A percentile compares a stretch with the other conserved stretches of the same genome.
These are phyloP conservation scores for Adansonia madagascariensis DNA, from an alignment of 441 rosid genomes.

Conservation along the genomic window DNA sequence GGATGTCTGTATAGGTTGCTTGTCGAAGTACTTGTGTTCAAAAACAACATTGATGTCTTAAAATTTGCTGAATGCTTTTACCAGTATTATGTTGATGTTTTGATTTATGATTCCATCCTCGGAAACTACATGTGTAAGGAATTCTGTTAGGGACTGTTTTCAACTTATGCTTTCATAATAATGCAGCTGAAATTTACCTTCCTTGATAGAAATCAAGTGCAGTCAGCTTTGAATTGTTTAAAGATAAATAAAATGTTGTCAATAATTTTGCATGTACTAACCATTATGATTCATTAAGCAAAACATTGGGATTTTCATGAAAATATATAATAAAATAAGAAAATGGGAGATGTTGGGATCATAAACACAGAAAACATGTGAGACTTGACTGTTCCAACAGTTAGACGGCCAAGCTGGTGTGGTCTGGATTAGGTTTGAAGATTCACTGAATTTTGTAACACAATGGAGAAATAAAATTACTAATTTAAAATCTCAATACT, in stretches of 20 bases:
- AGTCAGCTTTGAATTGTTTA: too few species aligned
- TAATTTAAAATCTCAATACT: constrained; percentile 30
- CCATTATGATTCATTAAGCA: not conserved
- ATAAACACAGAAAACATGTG: constrained; percentile 58
- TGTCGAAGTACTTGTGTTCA: not conserved
- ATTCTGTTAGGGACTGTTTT: not conserved
- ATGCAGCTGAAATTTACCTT: not conserved
- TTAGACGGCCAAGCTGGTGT: constrained; percentile 39
- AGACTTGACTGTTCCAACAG: constrained; percentile 45
- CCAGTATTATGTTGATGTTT: too few species aligned
- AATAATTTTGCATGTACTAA: not conserved
- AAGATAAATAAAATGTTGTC: too few species aligned
- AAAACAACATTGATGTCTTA: constrained; percentile 9
- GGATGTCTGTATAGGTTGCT: not conserved
- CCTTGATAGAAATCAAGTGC: too few species aligned
- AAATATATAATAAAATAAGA: not conserved
- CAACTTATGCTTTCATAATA: not conserved
- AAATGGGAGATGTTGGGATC: constrained; percentile 45
- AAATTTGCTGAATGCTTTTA: not conserved
- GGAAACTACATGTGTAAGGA: not conserved
- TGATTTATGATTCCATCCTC: too few species aligned
- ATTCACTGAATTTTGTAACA: not conserved
- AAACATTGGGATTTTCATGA: constrained; percentile 20
- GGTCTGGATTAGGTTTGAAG: constrained; percentile 13
- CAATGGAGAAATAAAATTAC: constrained; percentile 5